Base-by-base conservation (phyloP, 2,329 filamentous ascomycete genomes). In the Alternaria infectoria region DNA sequence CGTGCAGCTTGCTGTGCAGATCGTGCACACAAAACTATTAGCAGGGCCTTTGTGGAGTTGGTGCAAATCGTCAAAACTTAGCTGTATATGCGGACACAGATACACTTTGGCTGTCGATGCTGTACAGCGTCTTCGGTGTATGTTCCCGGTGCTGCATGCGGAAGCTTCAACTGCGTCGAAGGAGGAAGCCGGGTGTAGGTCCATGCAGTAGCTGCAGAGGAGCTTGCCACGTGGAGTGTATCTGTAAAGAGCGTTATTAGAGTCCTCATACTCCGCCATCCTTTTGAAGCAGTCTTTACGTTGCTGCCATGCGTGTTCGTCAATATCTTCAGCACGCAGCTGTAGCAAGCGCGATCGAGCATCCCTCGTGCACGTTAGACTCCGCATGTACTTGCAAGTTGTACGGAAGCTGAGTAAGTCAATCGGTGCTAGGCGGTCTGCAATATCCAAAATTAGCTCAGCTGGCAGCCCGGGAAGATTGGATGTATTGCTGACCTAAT, bases 81-180 rank as follows among this genome's bases (percentile, higher is more conserved):
- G 8, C 0, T 40, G 36, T 9, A 40, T n/a, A 4, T 40, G 36
- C 2, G 36, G 15, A 17, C 36, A 40, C 4, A 40, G 36, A 10
- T 40, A 17, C 3, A 40, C 36, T 6, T 40, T 40, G 2, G 36
- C 15, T 6, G 2, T 5, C 2, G 36, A 40, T 17, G 15, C 36
- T 40, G 36, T 40, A 9, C 36, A 40, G 15, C 36, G 36, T 40
- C 15, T 40, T 40, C 36, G 36, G 4, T 17, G 0, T 17, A 2
- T 6, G 3, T 0, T 2, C 9, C 15, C 15, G 9, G 1, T n/a
- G 3, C 36, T 2, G n/a, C n/a, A 6, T 1, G 0, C 2, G 4
- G 15, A 40, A 0, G 4, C 0, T 12, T 5, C 19, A 5, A 1
- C 12, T 21, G 44, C 19, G 1, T 3, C 3, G 4, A 46, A 46